Conservation (phyloP, 345 rosid species). For the Fremontodendron californicum region DNA sequence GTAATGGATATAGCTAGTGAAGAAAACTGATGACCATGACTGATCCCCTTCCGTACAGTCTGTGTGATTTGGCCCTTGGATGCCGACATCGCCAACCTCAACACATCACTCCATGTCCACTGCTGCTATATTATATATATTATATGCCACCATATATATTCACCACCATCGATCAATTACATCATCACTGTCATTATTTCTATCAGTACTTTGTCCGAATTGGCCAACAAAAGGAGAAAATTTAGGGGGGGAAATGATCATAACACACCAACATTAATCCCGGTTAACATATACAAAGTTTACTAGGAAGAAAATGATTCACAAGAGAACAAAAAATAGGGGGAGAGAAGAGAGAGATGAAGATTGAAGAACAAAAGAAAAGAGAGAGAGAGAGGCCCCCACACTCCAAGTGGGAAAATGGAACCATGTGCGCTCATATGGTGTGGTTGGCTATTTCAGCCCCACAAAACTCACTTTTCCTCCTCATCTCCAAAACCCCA, state of each 20-base stretch:
- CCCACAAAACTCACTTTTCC: slow-evolving; percentile 30
- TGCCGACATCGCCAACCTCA: slow-evolving; percentile 14
- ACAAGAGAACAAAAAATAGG: not conserved
- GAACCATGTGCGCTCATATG: slow-evolving; percentile 72
- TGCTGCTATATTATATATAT: not conserved
- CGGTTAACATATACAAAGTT: not conserved
- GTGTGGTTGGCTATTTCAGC: slow-evolving; percentile 48
- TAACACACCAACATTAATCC: not conserved
- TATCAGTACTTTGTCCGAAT: not conserved
- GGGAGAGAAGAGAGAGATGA: not conserved
- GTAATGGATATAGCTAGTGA: not conserved
- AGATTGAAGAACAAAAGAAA: not conserved
- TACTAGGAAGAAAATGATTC: not conserved
- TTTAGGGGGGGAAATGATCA: not conserved
- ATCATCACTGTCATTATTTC: not conserved
- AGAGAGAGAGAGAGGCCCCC: slow-evolving; percentile 7
- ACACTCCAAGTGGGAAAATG: slow-evolving; percentile 42
- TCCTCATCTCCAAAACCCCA: slow-evolving; percentile 17
- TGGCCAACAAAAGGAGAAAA: not conserved
- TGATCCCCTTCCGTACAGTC: not conserved
- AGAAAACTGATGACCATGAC: slow-evolving; percentile 1
- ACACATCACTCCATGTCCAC: slow-evolving; percentile 14
- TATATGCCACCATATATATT: not conserved
- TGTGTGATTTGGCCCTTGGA: not conserved
- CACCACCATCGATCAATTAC: not conserved